These are phyloP conservation scores for Nannochloropsis granulata DNA, from an alignment of 108 stramenopile genomes.

Conservation along the genomic window DNA sequence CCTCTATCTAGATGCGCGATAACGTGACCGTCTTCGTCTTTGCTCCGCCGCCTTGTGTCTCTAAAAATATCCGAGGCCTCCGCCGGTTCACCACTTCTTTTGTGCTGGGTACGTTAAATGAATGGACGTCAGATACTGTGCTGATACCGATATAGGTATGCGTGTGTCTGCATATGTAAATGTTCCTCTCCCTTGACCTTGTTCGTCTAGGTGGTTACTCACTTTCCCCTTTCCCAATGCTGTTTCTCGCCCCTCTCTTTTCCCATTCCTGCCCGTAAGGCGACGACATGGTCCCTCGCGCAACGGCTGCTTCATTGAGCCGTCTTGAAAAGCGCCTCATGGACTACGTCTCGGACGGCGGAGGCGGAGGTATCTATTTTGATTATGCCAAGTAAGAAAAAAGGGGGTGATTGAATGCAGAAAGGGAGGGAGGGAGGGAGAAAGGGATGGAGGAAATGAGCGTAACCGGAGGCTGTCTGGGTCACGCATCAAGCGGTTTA, in stretches of 20 bases:
- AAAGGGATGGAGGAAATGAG: background rate
- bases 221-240: too few species aligned
- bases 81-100: slow-evolving; percentile 20
- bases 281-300: slow-evolving; percentile 30
- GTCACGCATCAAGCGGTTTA: slow-evolving; percentile 2
- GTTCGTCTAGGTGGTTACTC: too few species aligned
- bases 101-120: slow-evolving; percentile 6
- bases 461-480: background rate
- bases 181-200: too few species aligned
- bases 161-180: too few species aligned
- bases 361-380: background rate
- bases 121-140: too few species aligned
- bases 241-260: too few species aligned
- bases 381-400: background rate
- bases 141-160: too few species aligned
- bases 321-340: slow-evolving; percentile 15
- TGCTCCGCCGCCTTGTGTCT: background rate
- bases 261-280: background rate
- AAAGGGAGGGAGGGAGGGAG: background rate
- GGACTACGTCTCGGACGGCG: background rate
- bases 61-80: background rate
- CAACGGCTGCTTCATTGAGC: slow-evolving; percentile 8
- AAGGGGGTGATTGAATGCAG: background rate
- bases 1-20: background rate
- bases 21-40: background rate